These are phyloP conservation scores for Lyophyllum shimeji DNA, from an alignment of 768 basidiomycete species.

Conservation along the genomic window DNA sequence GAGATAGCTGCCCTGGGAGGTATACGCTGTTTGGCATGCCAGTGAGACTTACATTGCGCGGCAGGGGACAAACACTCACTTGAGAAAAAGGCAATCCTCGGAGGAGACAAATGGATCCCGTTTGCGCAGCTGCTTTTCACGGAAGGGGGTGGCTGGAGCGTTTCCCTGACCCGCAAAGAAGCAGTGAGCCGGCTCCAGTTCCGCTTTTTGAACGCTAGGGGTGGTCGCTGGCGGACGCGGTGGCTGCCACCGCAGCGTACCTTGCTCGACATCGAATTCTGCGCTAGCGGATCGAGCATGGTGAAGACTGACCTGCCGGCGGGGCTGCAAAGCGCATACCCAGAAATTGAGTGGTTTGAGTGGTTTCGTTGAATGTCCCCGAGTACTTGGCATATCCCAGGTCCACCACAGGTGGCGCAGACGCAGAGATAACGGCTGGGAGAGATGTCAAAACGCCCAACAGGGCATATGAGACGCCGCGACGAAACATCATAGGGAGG, in stretches of 20 bases:
- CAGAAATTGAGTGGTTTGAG: constrained; percentile 37
- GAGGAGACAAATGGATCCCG: constrained; percentile 16
- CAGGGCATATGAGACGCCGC: not conserved
- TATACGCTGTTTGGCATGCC: constrained; percentile 31
- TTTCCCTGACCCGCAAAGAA: constrained; percentile 27
- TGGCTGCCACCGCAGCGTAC: constrained; percentile 33
- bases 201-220: constrained; percentile 30
- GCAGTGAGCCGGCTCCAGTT: constrained; percentile 33
- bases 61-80: constrained; percentile 19
- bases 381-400: constrained; percentile 46
- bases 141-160: constrained; percentile 31
- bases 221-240: constrained; percentile 30
- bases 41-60: not conserved
- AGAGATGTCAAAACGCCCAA: not conserved
- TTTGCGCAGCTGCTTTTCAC: constrained; percentile 8
- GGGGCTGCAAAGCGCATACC: constrained; percentile 51
- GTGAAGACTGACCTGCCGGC: constrained; percentile 37
- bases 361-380: constrained; percentile 33
- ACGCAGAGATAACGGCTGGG: not conserved
- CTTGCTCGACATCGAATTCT: constrained; percentile 18
- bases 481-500: not conserved
- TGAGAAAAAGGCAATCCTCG: constrained; percentile 43
- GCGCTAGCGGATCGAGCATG: too few relatives aligned
- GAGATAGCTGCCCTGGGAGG: constrained; percentile 29
- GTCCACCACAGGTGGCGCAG: constrained; percentile 28